Conservation (phyloP, 371 early-diverging fungal species). For the Lichtheimia ornata region DNA sequence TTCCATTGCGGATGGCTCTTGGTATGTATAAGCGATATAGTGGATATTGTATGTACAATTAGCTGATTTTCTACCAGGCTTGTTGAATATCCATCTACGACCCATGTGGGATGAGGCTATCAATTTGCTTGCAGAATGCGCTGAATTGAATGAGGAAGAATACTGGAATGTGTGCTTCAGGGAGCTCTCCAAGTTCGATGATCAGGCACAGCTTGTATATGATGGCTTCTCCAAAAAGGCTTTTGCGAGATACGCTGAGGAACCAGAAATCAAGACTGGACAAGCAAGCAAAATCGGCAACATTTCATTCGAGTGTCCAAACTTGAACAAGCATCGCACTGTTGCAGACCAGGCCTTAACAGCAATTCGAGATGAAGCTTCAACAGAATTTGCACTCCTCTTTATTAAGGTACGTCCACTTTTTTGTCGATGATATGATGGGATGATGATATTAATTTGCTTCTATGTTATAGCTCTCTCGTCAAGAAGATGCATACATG, state of each 20-base stretch:
- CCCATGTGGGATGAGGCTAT: conserved; percentile 86
- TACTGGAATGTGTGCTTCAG: conserved; percentile 68
- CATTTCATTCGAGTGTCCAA: conserved; percentile 61
- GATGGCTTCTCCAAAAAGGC: conserved; percentile 51
- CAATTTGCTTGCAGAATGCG: conserved; percentile 55
- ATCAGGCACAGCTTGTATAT: conserved; percentile 57
- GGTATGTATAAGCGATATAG: conserved; percentile 32
- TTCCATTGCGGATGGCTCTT: conserved; percentile 61
- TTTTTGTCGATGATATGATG: background rate
- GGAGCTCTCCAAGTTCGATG: conserved; percentile 59
- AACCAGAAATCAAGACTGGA: conserved; percentile 19
- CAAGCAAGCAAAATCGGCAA: conserved; percentile 54
- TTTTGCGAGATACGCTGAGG: conserved; percentile 20
- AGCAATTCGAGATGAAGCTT: conserved; percentile 27
- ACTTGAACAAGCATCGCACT: conserved; percentile 39
- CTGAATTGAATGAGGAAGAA: conserved; percentile 50
- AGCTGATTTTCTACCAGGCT: conserved; percentile 25
- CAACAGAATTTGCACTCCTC: conserved; percentile 2
- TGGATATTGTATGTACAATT: background rate
- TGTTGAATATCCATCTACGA: conserved; percentile 75
- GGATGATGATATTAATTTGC: background rate
- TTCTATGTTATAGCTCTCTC: conserved; percentile 20
- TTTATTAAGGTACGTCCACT: conserved; percentile 8
- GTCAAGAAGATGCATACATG: conserved; percentile 55
- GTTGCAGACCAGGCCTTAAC: conserved; percentile 39